Evolutionary conservation across 371 early-diverging fungal genomes (phyloP), one percentile per base, ranked within the genome.

Genomic region (Mortierella sp.): DNA sequence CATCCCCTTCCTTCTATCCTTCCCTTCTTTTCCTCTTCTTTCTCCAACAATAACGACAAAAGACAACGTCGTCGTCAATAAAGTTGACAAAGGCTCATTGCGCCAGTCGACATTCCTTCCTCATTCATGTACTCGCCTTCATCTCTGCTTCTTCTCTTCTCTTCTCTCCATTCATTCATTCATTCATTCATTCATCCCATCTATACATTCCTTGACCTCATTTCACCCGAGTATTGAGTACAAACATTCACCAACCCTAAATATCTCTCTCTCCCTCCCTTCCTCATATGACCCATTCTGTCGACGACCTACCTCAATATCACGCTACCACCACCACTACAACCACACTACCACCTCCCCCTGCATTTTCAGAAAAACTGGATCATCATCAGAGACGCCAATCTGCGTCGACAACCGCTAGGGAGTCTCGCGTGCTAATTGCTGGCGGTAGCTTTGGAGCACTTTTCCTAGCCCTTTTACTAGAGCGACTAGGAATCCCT

Each of bases 401-500:
- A 37, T 62, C 39, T 62, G 30, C 22, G 52, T n/a, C 37, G 22
- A 20, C 28, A 52, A 16, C 28, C 52, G 24, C 62, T 26, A 59
- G 69, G 20, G 35, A 32, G 11, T 39, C 66, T 9, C 66, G 72
- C 14, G 51, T 72, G 18, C 52, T 65, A n/a, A 72, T 72, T 35
- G 66, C 62, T 2, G 66, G 66, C 12, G 72, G 60, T 40, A 66
- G 62, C 3, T 45, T 70, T 43, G 70, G 70, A 0, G 57, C 52
- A 10, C 58, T 70, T 9, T 40, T 70, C 35, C 59, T 70, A 1
- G 70, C 64, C 45, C 37, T 70, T 20, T 45, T 70, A 4, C n/a
- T 70, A 8, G 64, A 70, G 32, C 40, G 70, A 22, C 12, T 70
- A 12, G 57, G 58, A n/a, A 58, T 70, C 22, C 70, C 70, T 2